Conservation (phyloP, 805 yeast species). For the Wickerhamiella dianesei region DNA sequence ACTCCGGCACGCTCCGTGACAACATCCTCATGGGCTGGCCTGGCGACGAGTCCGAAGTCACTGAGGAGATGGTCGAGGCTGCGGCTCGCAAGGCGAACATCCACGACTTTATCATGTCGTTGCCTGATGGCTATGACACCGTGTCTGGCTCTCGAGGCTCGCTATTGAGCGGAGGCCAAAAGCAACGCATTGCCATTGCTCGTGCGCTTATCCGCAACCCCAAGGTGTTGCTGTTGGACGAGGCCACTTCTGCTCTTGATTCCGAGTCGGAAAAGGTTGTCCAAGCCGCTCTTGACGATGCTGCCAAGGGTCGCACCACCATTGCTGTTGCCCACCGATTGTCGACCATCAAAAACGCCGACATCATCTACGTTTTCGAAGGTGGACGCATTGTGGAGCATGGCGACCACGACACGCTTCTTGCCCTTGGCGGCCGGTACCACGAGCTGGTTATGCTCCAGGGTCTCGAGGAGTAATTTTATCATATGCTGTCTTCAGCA, state of each 20-base stretch:
- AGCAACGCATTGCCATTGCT: conserved; percentile 65
- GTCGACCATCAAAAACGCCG: conserved; percentile 52
- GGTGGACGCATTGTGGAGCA: conserved; percentile 49
- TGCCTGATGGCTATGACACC: conserved; percentile 51
- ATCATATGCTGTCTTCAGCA: neutral
- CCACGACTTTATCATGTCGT: conserved; percentile 41
- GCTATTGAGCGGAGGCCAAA: conserved; percentile 59
- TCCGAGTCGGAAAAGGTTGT: conserved; percentile 64
- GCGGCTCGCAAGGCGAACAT: conserved; percentile 42
- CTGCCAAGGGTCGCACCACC: conserved; percentile 61
- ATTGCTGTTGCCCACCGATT: conserved; percentile 78
- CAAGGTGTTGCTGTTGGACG: conserved; percentile 49
- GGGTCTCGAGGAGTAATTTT: conserved; percentile 21
- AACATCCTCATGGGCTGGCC: conserved; percentile 40
- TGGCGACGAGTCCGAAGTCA: conserved; percentile 21
- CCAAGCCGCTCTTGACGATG: conserved; percentile 53
- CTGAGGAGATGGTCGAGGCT: conserved; percentile 33
- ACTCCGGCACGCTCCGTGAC: conserved; percentile 42
- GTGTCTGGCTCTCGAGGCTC: conserved; percentile 44
- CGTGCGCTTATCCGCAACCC: conserved; percentile 59
- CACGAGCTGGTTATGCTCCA: conserved; percentile 30
- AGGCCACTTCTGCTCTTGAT: conserved; percentile 55
- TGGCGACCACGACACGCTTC: conserved; percentile 40
- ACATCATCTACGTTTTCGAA: conserved; percentile 45
- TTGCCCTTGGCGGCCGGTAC: conserved; percentile 28